Conservation (phyloP, 306 rosid genomes). For the Cicer arietinum region DNA sequence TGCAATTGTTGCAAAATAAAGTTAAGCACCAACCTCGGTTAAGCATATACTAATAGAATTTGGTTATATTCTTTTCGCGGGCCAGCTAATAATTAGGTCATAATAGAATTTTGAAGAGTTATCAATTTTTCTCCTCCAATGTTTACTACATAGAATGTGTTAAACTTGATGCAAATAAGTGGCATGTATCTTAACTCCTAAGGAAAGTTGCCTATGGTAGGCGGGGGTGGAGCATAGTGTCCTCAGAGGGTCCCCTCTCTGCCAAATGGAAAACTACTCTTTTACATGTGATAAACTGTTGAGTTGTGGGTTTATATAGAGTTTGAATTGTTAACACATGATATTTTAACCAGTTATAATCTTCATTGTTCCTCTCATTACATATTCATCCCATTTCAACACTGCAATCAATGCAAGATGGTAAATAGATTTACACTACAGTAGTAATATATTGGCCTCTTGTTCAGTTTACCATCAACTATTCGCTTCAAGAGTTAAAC, state of each 20-base stretch:
- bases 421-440: neutral
- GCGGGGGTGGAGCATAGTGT: neutral
- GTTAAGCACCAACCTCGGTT: neutral
- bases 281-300: neutral
- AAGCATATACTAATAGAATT: slow-evolving; percentile 14
- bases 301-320: neutral
- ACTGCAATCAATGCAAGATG: slow-evolving; percentile 20
- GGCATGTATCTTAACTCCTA: neutral
- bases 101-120: neutral
- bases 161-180: slow-evolving; percentile 14
- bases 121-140: slow-evolving; percentile 3
- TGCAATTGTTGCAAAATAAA: slow-evolving; percentile 11
- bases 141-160: neutral
- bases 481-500: neutral
- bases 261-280: slow-evolving; percentile 5
- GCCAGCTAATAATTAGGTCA: slow-evolving; percentile 1
- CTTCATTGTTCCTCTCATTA: neutral
- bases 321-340: slow-evolving; percentile 13
- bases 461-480: slow-evolving; percentile 8
- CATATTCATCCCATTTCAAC: slow-evolving; percentile 23
- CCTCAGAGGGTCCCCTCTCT: neutral
- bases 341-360: slow-evolving; percentile 26
- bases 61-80: slow-evolving; percentile 3
- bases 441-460: slow-evolving; percentile 4
- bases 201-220: neutral